phyloP scores from a whole-genome alignment of 768 basidiomycete species.

The Macrolepiota fuliginosa region DNA sequence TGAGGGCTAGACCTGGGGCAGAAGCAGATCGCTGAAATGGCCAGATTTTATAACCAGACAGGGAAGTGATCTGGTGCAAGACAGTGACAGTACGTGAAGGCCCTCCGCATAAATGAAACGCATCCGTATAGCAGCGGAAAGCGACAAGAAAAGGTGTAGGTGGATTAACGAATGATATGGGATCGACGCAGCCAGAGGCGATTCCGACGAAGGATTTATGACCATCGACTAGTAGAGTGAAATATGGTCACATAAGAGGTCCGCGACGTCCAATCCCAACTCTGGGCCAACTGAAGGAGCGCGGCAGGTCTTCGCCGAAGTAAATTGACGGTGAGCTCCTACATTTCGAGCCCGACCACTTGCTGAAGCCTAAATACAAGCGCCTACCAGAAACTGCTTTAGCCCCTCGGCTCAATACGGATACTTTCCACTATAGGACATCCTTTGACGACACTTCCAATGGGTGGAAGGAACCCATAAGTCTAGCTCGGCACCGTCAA shows the following conservation, averaged over 20 bases:
- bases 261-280: not conserved
- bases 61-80: not conserved
- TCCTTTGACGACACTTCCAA: no score
- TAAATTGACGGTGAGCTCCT: no score
- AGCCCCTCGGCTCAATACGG: no score
- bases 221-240: not conserved
- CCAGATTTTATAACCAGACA: conserved; percentile 3
- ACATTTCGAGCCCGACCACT: no score
- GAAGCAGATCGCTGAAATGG: not conserved
- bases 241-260: not conserved
- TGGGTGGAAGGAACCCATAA: no score
- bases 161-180: not conserved
- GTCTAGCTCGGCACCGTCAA: no score
- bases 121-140: not conserved
- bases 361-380: no score
- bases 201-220: not conserved
- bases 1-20: not conserved
- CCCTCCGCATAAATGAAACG: not conserved
- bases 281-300: not conserved
- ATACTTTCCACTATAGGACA: no score
- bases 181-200: not conserved
- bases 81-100: not conserved
- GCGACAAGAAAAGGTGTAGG: not conserved
- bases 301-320: not conserved
- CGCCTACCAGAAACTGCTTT: no score